Percentiles rank a stretch among this genome's conserved stretches.
phyloP scores from a whole-genome alignment of 345 rosid genomes.

The Salix purpurea region DNA sequence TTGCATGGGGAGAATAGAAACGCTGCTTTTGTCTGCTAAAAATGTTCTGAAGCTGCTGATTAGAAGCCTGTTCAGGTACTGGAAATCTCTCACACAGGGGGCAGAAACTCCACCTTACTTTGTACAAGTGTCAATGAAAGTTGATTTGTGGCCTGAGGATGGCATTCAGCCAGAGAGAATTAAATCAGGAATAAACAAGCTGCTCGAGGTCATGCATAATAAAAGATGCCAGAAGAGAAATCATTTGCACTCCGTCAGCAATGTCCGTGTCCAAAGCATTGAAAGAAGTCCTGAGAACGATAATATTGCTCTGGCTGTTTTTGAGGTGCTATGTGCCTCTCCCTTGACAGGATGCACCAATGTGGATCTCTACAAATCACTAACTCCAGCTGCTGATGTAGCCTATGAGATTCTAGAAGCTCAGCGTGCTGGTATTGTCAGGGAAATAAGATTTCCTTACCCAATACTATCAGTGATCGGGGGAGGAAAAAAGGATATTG shows the following conservation, averaged over 20 bases:
- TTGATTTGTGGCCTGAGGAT: slow-evolving; percentile 40
- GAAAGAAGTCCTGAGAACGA: slow-evolving; percentile 38
- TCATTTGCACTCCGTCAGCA: slow-evolving; percentile 24
- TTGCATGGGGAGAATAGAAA: slow-evolving; percentile 12
- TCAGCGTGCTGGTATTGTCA: slow-evolving; percentile 22
- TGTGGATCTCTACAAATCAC: slow-evolving; percentile 22
- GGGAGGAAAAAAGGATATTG: slow-evolving; percentile 41
- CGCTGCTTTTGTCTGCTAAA: slow-evolving; percentile 6
- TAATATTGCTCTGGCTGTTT: slow-evolving; percentile 35
- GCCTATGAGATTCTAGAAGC: slow-evolving; percentile 38
- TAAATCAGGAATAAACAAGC: slow-evolving; percentile 33
- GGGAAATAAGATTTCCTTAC: slow-evolving; percentile 34
- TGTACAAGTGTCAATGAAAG: slow-evolving; percentile 43
- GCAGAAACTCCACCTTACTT: slow-evolving; percentile 47
- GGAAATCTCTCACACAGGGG: slow-evolving; percentile 37
- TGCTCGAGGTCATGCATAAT: slow-evolving; percentile 31
- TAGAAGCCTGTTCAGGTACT: slow-evolving; percentile 27
- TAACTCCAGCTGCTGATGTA: slow-evolving; percentile 49
- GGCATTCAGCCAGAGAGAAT: slow-evolving; percentile 43
- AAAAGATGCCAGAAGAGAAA: slow-evolving; percentile 27
- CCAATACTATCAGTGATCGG: slow-evolving; percentile 41
- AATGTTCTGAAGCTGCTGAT: not conserved
- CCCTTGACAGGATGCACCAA: slow-evolving; percentile 20
- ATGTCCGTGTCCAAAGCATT: slow-evolving; percentile 38
- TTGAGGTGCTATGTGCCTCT: slow-evolving; percentile 41